Evolutionary conservation across 1,284 basidiomycete genomes (phyloP), one percentile per base, ranked within the genome.

Genomic region (Heliocybe sulcata): DNA sequence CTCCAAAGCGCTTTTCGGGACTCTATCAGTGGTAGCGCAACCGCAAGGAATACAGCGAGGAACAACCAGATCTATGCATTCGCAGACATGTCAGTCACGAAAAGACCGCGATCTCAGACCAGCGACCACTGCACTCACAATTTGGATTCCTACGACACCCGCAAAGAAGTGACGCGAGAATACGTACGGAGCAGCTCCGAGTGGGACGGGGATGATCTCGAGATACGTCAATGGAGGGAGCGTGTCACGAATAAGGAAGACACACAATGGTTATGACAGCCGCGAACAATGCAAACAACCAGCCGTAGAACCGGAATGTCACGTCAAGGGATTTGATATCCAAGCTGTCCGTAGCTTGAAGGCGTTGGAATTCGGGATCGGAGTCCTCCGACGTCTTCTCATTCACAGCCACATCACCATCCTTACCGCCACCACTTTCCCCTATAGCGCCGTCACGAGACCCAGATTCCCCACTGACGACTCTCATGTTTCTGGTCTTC

Each of bases 191-290:
- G 54, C 20, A 10, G 57, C 58, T 20, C 60, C 59, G 10, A 63
- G 55, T 42, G 60, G 57, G n/a, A 63, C 58, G 6, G 60, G 58
- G 11, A 63, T 58, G 35, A 61, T 54, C 61, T 52, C 31, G 25
- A 49, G 29, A 31, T 6, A 12, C 12, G 12, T 31, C 12, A 31
- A 31, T 12, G 29, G 6, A 31, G 29, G 29, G 12, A 31, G 6
- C 4, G 6, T 4, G 14, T 11, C 2, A 9, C 42, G 51, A 20
- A 52, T 19, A 29, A n/a, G 52, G 23, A 20, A 25, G 8, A 57
- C 63, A 53, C 31, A 64, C 65, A 54, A 63, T 45, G 16, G 61
- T 61, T 22, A 64, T 63, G n/a, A 63, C 53, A 16, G 60, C 6
- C 0, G 63, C 60, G 22, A 64, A 48, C 2, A 54, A 42, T 3